Evolutionary conservation across 2,329 filamentous ascomycete genomes (phyloP).

Genomic region (Ascochyta lentis): DNA sequence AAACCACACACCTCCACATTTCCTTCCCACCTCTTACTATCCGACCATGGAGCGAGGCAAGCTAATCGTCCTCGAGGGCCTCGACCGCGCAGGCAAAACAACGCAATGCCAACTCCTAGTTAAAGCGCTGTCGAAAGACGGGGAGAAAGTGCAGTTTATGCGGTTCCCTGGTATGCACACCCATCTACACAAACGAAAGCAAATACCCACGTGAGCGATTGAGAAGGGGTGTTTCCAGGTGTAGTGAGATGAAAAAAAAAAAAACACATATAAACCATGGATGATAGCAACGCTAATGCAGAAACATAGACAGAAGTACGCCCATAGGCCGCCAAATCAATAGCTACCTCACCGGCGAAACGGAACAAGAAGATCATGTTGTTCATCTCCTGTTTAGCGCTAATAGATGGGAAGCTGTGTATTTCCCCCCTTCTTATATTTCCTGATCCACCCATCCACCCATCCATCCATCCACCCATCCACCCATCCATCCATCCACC

Average conservation of each 20-base stretch:
- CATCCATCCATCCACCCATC: not conserved
- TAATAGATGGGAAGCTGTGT: constrained; percentile 80
- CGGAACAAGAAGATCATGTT: constrained; percentile 81
- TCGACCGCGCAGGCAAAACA: constrained; percentile 91
- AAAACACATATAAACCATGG: too few relatives aligned
- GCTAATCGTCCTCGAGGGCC: constrained; percentile 83
- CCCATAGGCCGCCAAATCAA: constrained; percentile 89
- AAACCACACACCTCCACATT: not conserved
- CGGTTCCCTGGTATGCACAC: constrained; percentile 68
- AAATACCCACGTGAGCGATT: too few relatives aligned
- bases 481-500: rapidly evolving
- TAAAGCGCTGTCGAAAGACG: constrained; percentile 58
- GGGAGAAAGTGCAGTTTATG: constrained; percentile 63
- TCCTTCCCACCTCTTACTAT: not conserved
- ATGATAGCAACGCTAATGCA: too few relatives aligned
- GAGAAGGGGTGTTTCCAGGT: too few relatives aligned
- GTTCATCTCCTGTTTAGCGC: constrained; percentile 91
- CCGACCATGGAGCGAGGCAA: constrained; percentile 64
- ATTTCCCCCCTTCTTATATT: constrained; percentile 18
- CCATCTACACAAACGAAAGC: too few relatives aligned
- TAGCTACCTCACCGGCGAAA: constrained; percentile 74
- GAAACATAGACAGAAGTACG: constrained; percentile 73
- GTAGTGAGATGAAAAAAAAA: too few relatives aligned
- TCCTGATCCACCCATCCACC: not conserved
- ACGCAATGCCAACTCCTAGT: constrained; percentile 80